These are phyloP conservation scores for Kregervanrija pseudodelftensis DNA, from an alignment of 805 yeast species.

Conservation along the genomic window DNA sequence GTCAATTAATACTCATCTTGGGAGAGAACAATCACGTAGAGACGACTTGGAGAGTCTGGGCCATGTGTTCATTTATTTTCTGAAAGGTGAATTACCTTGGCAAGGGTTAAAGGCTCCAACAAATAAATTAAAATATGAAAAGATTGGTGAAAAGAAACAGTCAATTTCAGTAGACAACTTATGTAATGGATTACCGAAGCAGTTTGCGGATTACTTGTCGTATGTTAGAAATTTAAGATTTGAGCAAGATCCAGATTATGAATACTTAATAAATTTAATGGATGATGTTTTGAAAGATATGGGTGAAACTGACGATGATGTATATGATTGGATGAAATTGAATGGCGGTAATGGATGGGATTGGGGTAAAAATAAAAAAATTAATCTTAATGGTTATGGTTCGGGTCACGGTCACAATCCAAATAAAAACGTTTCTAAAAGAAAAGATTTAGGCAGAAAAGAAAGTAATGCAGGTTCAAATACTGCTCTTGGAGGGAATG, in stretches of 20 bases:
- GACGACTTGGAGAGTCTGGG: constrained; percentile 80
- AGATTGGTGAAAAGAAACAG: constrained; percentile 76
- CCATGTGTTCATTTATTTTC: constrained; percentile 73
- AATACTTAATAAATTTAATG: constrained; percentile 54
- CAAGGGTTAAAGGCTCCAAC: constrained; percentile 86
- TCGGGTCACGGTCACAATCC: constrained; percentile 11
- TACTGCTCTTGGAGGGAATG: too few relatives aligned
- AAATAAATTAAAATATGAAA: constrained; percentile 76
- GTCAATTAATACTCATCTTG: constrained; percentile 85
- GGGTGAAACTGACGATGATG: constrained; percentile 56
- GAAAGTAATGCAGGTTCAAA: too few relatives aligned
- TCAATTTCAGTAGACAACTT: constrained; percentile 57
- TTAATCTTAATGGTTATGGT: constrained; percentile 78
- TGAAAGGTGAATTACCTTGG: constrained; percentile 81
- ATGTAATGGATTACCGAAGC: constrained; percentile 60
- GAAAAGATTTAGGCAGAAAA: too few relatives aligned
- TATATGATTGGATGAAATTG: constrained; percentile 76
- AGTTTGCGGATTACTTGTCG: constrained; percentile 67
- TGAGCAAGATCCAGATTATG: constrained; percentile 77
- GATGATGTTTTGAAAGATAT: constrained; percentile 50
- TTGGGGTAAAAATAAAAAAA: constrained; percentile 64
- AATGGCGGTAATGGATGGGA: constrained; percentile 83
- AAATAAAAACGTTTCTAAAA: too few relatives aligned
- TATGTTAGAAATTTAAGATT: constrained; percentile 63
- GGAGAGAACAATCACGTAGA: constrained; percentile 76